phyloP scores from a whole-genome alignment of 768 basidiomycete species.

The Mycena amicta region DNA sequence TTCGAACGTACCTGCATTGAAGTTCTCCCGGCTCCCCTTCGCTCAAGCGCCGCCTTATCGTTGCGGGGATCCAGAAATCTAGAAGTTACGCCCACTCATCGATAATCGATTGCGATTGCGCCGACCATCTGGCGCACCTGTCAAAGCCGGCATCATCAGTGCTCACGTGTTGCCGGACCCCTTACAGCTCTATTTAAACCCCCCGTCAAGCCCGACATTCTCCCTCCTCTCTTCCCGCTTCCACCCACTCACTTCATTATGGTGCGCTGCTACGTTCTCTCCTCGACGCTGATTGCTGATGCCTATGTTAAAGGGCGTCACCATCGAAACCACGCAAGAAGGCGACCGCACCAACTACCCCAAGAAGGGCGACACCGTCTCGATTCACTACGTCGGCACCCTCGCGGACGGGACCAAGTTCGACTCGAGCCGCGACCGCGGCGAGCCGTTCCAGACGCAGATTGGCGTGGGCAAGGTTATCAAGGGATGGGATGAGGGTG shows the following conservation, averaged over 20 bases:
- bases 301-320: slow-evolving; percentile 63
- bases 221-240: not conserved
- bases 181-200: not conserved
- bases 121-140: not conserved
- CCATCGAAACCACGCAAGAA: slow-evolving; percentile 53
- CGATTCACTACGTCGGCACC: slow-evolving; percentile 81
- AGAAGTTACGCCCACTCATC: too few species aligned
- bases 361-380: slow-evolving; percentile 67
- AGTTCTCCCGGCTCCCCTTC: too few species aligned
- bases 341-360: slow-evolving; percentile 73
- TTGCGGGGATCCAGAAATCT: too few species aligned
- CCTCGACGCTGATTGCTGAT: not conserved
- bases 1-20: too few species aligned
- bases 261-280: not conserved
- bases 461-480: slow-evolving; percentile 86
- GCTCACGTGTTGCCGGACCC: too few species aligned
- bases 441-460: slow-evolving; percentile 60
- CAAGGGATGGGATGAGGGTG: slow-evolving; percentile 90
- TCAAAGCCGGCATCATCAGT: too few species aligned
- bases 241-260: not conserved
- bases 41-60: too few species aligned
- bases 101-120: not conserved
- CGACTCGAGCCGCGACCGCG: slow-evolving; percentile 82
- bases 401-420: slow-evolving; percentile 64
- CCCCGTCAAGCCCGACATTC: not conserved